A percentile compares a stretch with the other conserved stretches of the same genome.
phyloP scores from a whole-genome alignment of 2,329 filamentous ascomycete genomes.

The Sclerotinia sclerotiorum region DNA sequence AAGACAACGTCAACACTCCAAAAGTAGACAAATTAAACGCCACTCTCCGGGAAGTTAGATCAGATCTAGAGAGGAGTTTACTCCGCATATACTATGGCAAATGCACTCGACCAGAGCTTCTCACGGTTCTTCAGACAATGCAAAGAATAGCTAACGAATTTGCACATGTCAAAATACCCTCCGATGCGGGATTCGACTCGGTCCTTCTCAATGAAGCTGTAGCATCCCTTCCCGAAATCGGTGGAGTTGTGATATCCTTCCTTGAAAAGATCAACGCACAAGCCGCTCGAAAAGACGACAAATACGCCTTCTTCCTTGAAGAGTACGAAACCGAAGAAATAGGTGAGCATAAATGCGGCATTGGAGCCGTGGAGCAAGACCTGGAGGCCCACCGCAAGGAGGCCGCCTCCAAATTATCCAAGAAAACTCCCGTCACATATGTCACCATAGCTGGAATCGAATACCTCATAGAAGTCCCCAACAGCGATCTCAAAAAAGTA shows the following conservation, averaged over 20 bases:
- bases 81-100: conserved; percentile 98
- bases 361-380: conserved; percentile 88
- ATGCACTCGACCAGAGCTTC: conserved; percentile 83
- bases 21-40: conserved; percentile 72
- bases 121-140: conserved; percentile 80
- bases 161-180: conserved; percentile 60
- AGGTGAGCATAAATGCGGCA: conserved; percentile 82
- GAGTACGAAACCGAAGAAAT: conserved; percentile 87
- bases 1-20: conserved; percentile 63
- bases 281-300: conserved; percentile 84
- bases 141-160: conserved; percentile 81
- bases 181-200: conserved; percentile 72
- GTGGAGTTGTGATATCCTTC: conserved; percentile 68
- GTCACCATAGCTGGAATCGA: conserved; percentile 87
- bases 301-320: conserved; percentile 90
- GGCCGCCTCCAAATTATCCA: conserved; percentile 71
- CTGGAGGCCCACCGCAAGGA: conserved; percentile 72
- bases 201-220: conserved; percentile 69
- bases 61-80: conserved; percentile 87
- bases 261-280: conserved; percentile 83
- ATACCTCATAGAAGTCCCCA: conserved; percentile 89
- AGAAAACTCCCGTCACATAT: conserved; percentile 70
- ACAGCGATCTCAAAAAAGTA: conserved; percentile 77
- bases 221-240: conserved; percentile 72
- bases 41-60: conserved; percentile 69